A percentile compares a stretch with the other conserved stretches of the same genome.
Evolutionary conservation across 148 eudicot genomes (phyloP).

Genomic region (Beta vulgaris): DNA sequence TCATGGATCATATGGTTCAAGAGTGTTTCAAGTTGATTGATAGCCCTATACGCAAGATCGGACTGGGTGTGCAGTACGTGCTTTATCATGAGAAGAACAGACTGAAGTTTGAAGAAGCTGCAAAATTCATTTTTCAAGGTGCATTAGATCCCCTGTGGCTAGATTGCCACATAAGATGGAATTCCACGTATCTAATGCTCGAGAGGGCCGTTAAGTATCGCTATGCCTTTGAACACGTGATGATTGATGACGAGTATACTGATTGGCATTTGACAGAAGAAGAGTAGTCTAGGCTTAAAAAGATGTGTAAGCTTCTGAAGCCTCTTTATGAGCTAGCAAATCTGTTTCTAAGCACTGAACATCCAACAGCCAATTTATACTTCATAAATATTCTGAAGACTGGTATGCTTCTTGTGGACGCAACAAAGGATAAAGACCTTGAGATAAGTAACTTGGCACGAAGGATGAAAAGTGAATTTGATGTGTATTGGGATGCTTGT

Average conservation of each 20-base stretch:
- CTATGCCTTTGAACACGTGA: slow-evolving; percentile 16
- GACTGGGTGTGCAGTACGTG: slow-evolving; percentile 12
- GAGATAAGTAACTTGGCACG: slow-evolving; percentile 20
- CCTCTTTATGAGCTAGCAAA: slow-evolving; percentile 11
- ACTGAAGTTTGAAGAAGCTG: slow-evolving; percentile 19
- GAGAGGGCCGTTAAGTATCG: slow-evolving; percentile 14
- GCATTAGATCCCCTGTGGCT: slow-evolving; percentile 13
- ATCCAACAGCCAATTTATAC: slow-evolving; percentile 19
- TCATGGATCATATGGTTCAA: slow-evolving; percentile 15
- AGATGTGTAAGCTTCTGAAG: slow-evolving; percentile 14
- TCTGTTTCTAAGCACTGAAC: slow-evolving; percentile 6
- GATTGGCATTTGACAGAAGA: slow-evolving; percentile 21
- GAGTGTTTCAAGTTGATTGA: slow-evolving; percentile 15
- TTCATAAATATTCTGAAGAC: slow-evolving; percentile 7
- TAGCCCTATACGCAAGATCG: not conserved
- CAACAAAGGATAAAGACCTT: slow-evolving; percentile 6
- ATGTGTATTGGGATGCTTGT: slow-evolving; percentile 14
- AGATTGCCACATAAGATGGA: not conserved
- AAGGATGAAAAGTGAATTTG: slow-evolving; percentile 13
- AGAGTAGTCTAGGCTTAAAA: slow-evolving; percentile 18
- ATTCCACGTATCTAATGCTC: slow-evolving; percentile 19
- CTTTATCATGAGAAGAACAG: slow-evolving; percentile 3
- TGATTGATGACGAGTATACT: slow-evolving; percentile 13
- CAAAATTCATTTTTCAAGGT: not conserved
- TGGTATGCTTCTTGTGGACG: slow-evolving; percentile 12